phyloP scores from a whole-genome alignment of 306 rosid genomes.

The Trifolium fragiferum region DNA sequence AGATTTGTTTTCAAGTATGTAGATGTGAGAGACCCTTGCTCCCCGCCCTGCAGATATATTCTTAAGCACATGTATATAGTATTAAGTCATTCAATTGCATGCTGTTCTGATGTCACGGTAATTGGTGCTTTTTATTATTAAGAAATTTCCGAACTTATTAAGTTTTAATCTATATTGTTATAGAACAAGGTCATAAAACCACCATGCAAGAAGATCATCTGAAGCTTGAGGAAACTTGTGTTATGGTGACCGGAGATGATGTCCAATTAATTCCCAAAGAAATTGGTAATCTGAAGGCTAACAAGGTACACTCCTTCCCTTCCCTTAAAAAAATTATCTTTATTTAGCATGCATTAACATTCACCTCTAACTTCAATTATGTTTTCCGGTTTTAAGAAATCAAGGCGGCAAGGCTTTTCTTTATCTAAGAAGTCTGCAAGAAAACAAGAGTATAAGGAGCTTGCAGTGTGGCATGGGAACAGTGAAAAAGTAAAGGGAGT shows the following conservation, averaged over 20 bases:
- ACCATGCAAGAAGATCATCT: constrained; percentile 39
- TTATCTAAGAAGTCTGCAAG: constrained; percentile 68
- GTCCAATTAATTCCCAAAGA: constrained; percentile 47
- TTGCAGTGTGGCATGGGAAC: constrained; percentile 62
- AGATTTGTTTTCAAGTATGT: background rate
- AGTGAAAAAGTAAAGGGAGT: constrained; percentile 32
- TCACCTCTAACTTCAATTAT: constrained; percentile 14
- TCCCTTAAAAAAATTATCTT: background rate
- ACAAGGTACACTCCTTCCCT: constrained; percentile 54
- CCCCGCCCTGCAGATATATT: too few relatives aligned
- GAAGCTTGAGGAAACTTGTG: constrained; percentile 74
- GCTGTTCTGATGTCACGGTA: constrained; percentile 13
- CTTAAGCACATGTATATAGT: background rate
- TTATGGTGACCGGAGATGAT: constrained; percentile 67
- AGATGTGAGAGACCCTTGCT: background rate
- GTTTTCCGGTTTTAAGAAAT: constrained; percentile 52
- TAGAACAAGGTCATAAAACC: constrained; percentile 45
- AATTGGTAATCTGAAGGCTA: constrained; percentile 41
- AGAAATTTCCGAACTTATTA: constrained; percentile 43
- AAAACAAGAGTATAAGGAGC: constrained; percentile 84
- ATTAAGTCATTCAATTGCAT: constrained; percentile 22
- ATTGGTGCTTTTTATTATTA: constrained; percentile 25
- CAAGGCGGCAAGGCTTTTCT: constrained; percentile 55
- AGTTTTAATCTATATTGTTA: constrained; percentile 32
- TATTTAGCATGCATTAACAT: background rate